Conservation (phyloP, 1,284 basidiomycete genomes). For the Exsudoporus floridanus region DNA sequence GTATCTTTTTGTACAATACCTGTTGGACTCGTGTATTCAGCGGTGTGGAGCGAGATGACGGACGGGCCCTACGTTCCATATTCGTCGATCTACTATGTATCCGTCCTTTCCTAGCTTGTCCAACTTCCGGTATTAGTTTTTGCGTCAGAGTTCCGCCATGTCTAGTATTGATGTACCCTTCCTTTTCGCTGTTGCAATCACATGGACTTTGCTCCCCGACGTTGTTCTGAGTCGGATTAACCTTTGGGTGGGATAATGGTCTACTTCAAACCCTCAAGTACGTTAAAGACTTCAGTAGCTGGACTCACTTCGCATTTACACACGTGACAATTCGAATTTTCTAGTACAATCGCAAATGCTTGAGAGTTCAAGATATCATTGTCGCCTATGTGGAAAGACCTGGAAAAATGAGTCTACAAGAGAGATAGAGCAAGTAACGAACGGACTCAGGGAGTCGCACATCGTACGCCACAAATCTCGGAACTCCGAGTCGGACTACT, state of each 20-base stretch:
- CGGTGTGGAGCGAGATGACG: background rate
- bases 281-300: no score
- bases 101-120: background rate
- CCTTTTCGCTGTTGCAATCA: constrained; percentile 1
- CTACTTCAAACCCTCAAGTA: no score
- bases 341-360: background rate
- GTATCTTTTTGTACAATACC: constrained; percentile 8
- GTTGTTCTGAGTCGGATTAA: background rate
- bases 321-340: background rate
- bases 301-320: background rate
- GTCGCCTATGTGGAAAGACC: background rate
- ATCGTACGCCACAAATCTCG: background rate
- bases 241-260: no score
- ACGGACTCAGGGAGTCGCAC: background rate
- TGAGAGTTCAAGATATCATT: background rate
- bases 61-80: background rate
- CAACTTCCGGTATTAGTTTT: background rate
- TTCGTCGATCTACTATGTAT: background rate
- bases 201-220: background rate
- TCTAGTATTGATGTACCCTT: background rate
- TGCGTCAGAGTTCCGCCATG: background rate
- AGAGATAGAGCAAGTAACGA: background rate
- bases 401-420: background rate
- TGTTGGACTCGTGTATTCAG: background rate
- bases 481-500: background rate